Evolutionary conservation across 805 yeast species (phyloP), one percentile per base, ranked within the genome.

Genomic region (Spathaspora hagerdaliae): DNA sequence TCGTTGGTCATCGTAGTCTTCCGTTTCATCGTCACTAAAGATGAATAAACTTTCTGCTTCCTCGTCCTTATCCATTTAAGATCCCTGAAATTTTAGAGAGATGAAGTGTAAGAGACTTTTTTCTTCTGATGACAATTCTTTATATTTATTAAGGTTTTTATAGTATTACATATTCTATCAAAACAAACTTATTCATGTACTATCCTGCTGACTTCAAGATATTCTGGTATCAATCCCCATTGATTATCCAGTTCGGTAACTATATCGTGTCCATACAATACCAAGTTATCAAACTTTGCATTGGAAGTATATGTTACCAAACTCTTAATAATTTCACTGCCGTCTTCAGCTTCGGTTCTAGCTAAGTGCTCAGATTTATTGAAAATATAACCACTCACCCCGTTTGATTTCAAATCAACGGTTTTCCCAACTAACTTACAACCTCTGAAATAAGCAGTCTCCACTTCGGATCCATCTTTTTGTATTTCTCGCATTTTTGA

Each of bases 391-490:
- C 69, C 71, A 2, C 42, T 47, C 44, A 54, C 50, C 27, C 51
- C 39, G 6, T 52, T 40, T 12, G 15, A 6, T 10, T 47, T 29
- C 2, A 61, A 45, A 8, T 52, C 53, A 6, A 62, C 38, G 7
- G 45, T 36, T 12, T 47, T 49, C 1, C 71, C 72, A 7, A 64
- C 54, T 15, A 68, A 51, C 47, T 59, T 64, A 45, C 66, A 57
- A 1, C 73, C 73, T 53, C 73, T 53, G 43, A 65, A 68, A 51
- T 60, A 66, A 5, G 67, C 64, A 2, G 57, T 49, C 5, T 50
- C 50, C 7, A 44, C 47, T 19, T 48, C 54, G 6, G 39, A 27
- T 10, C 41, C 48, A 34, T 38, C 39, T 13, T 44, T 47, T 31
- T 36, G 26, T 27, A 40, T 40, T 44, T 59, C 63, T 7, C 24